phyloP scores from a whole-genome alignment of 768 basidiomycete genomes.

The Leucosporidium creatinivorum region DNA sequence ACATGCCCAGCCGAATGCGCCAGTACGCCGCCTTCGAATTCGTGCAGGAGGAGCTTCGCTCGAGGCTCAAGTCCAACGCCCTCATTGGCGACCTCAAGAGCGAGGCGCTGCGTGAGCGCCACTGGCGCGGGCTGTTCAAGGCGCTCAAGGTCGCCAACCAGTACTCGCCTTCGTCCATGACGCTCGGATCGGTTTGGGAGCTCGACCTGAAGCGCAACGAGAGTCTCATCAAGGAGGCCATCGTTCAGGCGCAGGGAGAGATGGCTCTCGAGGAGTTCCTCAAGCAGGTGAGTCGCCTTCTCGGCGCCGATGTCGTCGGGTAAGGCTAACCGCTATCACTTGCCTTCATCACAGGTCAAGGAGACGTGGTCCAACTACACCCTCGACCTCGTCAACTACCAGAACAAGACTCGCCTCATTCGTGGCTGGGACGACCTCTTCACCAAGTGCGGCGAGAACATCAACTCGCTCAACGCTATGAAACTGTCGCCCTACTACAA shows the following conservation, averaged over 20 bases:
- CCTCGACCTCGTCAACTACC: slow-evolving; percentile 92
- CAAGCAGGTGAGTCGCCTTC: slow-evolving; percentile 47
- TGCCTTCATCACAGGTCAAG: slow-evolving; percentile 62
- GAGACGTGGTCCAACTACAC: slow-evolving; percentile 96
- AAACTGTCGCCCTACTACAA: slow-evolving; percentile 97
- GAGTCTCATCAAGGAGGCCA: slow-evolving; percentile 80
- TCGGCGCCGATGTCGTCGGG: not conserved
- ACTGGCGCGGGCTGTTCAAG: slow-evolving; percentile 98
- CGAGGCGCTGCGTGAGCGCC: slow-evolving; percentile 91
- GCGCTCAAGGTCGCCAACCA: slow-evolving; percentile 64
- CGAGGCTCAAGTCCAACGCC: slow-evolving; percentile 78
- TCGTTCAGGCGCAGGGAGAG: slow-evolving; percentile 96
- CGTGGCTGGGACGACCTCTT: slow-evolving; percentile 47
- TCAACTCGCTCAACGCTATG: slow-evolving; percentile 95
- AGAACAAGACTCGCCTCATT: slow-evolving; percentile 96
- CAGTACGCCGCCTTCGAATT: slow-evolving; percentile 99
- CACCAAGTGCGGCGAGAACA: slow-evolving; percentile 90
- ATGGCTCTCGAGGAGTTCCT: slow-evolving; percentile 43
- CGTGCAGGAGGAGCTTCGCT: slow-evolving; percentile 81
- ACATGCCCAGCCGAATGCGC: slow-evolving; percentile 98
- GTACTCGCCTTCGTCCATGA: slow-evolving; percentile 78
- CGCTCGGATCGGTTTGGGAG: slow-evolving; percentile 92
- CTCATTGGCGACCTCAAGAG: slow-evolving; percentile 92
- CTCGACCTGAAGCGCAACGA: slow-evolving; percentile 94
- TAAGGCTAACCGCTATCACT: not conserved